Base-by-base conservation (phyloP, 805 yeast genomes). In the Yarrowia osloensis region DNA sequence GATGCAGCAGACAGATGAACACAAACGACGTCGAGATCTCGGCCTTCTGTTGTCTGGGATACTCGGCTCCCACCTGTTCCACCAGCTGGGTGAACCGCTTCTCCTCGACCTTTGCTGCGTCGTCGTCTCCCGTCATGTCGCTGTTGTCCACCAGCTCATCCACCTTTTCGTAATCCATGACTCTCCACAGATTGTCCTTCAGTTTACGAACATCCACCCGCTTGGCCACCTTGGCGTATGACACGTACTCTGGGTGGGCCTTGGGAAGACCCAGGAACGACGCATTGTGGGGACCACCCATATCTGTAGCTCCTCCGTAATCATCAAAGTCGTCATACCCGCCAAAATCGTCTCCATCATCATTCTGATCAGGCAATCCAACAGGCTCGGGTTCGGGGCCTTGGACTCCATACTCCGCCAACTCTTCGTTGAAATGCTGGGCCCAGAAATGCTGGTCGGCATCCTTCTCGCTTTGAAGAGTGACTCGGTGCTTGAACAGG, bases 1-100 rank as follows among this genome's bases (percentile, higher is more conserved):
- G 79, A 77, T 91, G 97, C 39, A 91, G 77, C 72, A 91, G 77
- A 71, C 96, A 89, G 68, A 91, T 90, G 72, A 91, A 91, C 73
- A 90, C 89, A 75, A 89, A 89, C 76, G 96, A 88, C 0, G 97
- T 91, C 0, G 96, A 88, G 8, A 92, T 77, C 65, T 91, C 96
- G 61, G 82, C 82, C 70, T 81, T 79, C 55, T 86, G 83, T 57
- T 84, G 86, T 9, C 79, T 76, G 0, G 84, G 80, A 74, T 92
- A 91, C 74, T 80, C 79, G 9, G 77, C 76, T 21, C 79, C 80
- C 26, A 88, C 81, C 29, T 81, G 82, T 2, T 76, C 76, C 4
- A 87, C 84, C 39, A 88, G 79, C 12, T 79, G 80, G 1, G 84
- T 78, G 70, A 87, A 83, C 46, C 73, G 75, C 31, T 63, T 40